Conservation (phyloP, 306 rosid species). For the Vigna reflexopilosa region DNA sequence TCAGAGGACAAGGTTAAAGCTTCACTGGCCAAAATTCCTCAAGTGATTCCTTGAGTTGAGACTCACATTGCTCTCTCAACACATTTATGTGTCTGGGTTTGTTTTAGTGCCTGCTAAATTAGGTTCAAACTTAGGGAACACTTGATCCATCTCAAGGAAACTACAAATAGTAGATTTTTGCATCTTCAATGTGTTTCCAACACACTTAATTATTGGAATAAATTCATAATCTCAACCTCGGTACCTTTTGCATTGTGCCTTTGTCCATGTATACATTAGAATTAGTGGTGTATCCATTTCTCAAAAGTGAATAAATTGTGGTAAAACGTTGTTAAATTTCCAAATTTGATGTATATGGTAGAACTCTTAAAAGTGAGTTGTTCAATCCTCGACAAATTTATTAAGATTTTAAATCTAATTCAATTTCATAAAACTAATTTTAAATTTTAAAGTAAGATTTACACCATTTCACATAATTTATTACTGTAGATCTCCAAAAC, state of each 20-base stretch:
- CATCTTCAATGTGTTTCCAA: background rate
- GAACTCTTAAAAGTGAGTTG: background rate
- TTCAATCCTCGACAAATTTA: too few relatives aligned
- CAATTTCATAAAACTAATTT: too few relatives aligned
- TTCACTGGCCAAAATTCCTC: constrained; percentile 70
- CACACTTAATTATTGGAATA: background rate
- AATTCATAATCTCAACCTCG: background rate
- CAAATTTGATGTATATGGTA: background rate
- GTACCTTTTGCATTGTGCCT: background rate
- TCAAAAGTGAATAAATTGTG: too few relatives aligned
- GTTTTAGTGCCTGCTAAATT: background rate
- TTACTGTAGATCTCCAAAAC: too few relatives aligned
- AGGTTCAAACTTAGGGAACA: background rate
- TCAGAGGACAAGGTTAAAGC: constrained; percentile 66
- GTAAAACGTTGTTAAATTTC: background rate
- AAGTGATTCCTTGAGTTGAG: constrained; percentile 45
- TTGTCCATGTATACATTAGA: background rate
- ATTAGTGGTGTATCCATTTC: background rate
- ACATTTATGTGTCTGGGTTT: background rate
- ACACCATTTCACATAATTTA: too few relatives aligned
- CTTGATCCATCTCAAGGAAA: background rate
- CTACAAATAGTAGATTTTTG: background rate
- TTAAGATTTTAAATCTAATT: too few relatives aligned
- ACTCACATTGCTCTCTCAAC: background rate
- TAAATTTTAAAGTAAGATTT: too few relatives aligned